phyloP scores from a whole-genome alignment of 2,329 filamentous ascomycete genomes.

The Achaetomium macrosporum region DNA sequence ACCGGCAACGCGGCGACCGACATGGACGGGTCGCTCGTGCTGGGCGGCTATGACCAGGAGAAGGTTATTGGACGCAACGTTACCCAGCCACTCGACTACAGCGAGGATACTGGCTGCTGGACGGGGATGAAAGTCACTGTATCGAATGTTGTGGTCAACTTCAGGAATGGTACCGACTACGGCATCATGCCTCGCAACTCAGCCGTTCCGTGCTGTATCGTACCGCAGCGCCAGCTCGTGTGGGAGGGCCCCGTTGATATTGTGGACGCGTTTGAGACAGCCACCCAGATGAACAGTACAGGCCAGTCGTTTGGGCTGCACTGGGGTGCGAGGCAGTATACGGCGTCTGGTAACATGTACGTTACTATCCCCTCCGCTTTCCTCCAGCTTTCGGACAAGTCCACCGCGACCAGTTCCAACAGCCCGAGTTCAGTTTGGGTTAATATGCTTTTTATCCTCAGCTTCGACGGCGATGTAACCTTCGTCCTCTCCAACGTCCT shows the following conservation, averaged over 20 bases:
- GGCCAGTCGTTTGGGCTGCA: constrained; percentile 18
- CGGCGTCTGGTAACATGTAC: constrained; percentile 1
- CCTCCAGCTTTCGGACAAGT: too few species aligned
- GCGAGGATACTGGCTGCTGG: constrained; percentile 24
- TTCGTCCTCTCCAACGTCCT: constrained; percentile 27
- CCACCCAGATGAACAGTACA: constrained; percentile 14
- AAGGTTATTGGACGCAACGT: constrained; percentile 28
- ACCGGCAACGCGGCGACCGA: constrained; percentile 13
- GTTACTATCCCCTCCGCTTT: background rate
- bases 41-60: constrained; percentile 32
- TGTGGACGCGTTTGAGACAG: constrained; percentile 19
- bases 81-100: constrained; percentile 27
- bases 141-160: constrained; percentile 26
- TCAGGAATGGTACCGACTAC: constrained; percentile 23
- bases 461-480: constrained; percentile 28
- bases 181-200: constrained; percentile 27
- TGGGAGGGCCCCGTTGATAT: constrained; percentile 25
- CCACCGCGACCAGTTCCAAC: background rate
- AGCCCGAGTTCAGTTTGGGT: background rate
- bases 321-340: constrained; percentile 9
- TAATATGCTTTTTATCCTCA: background rate
- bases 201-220: constrained; percentile 26
- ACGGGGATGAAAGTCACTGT: constrained; percentile 28
- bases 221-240: constrained; percentile 29
- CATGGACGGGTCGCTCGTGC: constrained; percentile 29